phyloP scores from a whole-genome alignment of 352 stramenopile genomes.

The Pythium aristosporum region DNA sequence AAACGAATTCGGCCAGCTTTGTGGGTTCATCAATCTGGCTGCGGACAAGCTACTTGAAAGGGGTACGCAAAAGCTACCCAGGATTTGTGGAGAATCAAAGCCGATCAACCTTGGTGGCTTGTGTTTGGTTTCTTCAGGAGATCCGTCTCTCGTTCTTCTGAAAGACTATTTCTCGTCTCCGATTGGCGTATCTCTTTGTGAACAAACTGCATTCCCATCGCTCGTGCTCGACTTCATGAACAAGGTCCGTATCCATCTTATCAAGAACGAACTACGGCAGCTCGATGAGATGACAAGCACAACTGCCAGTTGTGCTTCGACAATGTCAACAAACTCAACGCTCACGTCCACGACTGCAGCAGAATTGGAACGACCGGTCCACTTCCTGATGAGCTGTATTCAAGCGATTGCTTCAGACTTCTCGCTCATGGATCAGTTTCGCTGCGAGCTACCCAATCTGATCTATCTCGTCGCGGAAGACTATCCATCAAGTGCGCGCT shows the following conservation, averaged over 20 bases:
- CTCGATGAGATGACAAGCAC: slow-evolving; percentile 20
- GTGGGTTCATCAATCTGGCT: slow-evolving; percentile 43
- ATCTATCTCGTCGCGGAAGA: slow-evolving; percentile 61
- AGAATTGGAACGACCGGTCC: slow-evolving; percentile 40
- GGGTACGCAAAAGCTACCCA: slow-evolving; percentile 20
- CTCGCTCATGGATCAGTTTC: slow-evolving; percentile 57
- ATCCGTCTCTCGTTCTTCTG: slow-evolving; percentile 35
- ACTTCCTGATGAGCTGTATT: slow-evolving; percentile 65
- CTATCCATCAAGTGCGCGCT: slow-evolving; percentile 46
- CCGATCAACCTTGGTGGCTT: neutral
- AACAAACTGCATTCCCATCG: slow-evolving; percentile 69
- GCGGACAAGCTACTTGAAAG: slow-evolving; percentile 47
- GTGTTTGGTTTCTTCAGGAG: slow-evolving; percentile 25
- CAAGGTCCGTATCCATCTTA: slow-evolving; percentile 45
- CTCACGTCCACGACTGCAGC: slow-evolving; percentile 8
- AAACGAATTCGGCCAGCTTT: slow-evolving; percentile 42
- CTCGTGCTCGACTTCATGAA: slow-evolving; percentile 64
- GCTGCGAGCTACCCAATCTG: slow-evolving; percentile 70
- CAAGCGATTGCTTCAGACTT: slow-evolving; percentile 51
- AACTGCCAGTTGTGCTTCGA: neutral
- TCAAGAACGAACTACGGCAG: slow-evolving; percentile 44
- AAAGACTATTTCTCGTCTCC: slow-evolving; percentile 54
- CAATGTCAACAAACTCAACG: neutral
- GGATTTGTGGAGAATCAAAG: neutral
- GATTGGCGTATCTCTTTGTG: slow-evolving; percentile 45